Conservation (phyloP, 2,329 filamentous ascomycete genomes). For the Stachybotrys echinatus region DNA sequence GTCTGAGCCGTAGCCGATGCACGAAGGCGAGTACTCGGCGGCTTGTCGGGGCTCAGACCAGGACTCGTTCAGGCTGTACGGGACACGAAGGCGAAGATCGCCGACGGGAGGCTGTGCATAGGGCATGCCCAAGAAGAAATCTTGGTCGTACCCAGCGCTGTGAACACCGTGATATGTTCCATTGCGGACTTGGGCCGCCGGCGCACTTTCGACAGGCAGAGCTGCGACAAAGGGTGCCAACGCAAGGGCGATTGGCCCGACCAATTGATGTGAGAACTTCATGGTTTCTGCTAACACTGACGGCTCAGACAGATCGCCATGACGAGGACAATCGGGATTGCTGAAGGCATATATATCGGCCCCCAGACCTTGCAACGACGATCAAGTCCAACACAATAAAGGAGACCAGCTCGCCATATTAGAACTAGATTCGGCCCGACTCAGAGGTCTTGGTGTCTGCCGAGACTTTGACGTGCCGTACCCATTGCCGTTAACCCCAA, state of each 20-base stretch:
- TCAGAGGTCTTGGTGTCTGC: too few species aligned
- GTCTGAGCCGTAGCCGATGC: slow-evolving; percentile 7
- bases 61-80: slow-evolving; percentile 38
- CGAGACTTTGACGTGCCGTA: too few species aligned
- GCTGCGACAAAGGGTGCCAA: neutral
- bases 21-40: slow-evolving; percentile 17
- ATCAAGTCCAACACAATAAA: neutral
- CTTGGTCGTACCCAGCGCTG: slow-evolving; percentile 35
- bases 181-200: slow-evolving; percentile 21
- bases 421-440: neutral
- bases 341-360: neutral
- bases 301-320: neutral
- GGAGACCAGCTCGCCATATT: too few species aligned
- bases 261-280: neutral
- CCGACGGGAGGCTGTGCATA: slow-evolving; percentile 47
- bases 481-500: too few species aligned
- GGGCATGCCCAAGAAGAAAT: slow-evolving; percentile 49
- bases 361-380: neutral
- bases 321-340: neutral
- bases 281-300: neutral
- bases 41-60: slow-evolving; percentile 34
- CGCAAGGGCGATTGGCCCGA: neutral
- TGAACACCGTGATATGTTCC: slow-evolving; percentile 40
- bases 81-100: slow-evolving; percentile 43
- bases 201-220: neutral